A percentile compares a stretch with the other conserved stretches of the same genome.
Evolutionary conservation across 2,329 filamentous ascomycete genomes (phyloP).

Genomic region (Pseudocercospora macadamiae): DNA sequence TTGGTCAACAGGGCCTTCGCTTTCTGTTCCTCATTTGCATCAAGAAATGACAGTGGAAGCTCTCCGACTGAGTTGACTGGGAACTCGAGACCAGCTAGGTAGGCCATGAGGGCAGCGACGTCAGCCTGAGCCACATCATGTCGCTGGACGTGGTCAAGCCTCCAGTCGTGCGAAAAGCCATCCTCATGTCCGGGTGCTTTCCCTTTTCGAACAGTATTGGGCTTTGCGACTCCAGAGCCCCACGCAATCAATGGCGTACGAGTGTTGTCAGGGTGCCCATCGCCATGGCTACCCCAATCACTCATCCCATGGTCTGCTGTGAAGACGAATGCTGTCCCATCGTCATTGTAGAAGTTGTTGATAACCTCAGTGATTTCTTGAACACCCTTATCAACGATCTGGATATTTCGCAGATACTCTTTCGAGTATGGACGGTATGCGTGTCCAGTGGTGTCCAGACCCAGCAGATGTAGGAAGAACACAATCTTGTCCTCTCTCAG

Average conservation of each 20-base stretch:
- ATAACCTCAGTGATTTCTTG: constrained; percentile 80
- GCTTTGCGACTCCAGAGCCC: constrained; percentile 87
- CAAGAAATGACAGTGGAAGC: constrained; percentile 80
- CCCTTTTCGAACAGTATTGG: constrained; percentile 58
- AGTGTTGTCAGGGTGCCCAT: constrained; percentile 96
- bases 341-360: constrained; percentile 79
- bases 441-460: constrained; percentile 89
- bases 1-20: constrained; percentile 84
- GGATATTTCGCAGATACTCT: constrained; percentile 93
- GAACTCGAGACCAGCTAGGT: constrained; percentile 83
- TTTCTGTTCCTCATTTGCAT: constrained; percentile 73
- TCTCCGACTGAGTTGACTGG: constrained; percentile 96
- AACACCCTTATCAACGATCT: constrained; percentile 89
- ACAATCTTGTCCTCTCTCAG: constrained; percentile 84
- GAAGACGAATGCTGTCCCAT: constrained; percentile 90
- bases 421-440: constrained; percentile 86
- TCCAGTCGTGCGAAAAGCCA: constrained; percentile 84
- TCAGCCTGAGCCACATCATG: constrained; percentile 95
- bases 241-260: constrained; percentile 89
- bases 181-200: constrained; percentile 83
- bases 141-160: constrained; percentile 74
- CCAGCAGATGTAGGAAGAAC: constrained; percentile 92
- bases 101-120: constrained; percentile 92
- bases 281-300: constrained; percentile 98
- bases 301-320: constrained; percentile 99